phyloP scores from a whole-genome alignment of 1,284 basidiomycete genomes.

The Xerocomus amazonicus region DNA sequence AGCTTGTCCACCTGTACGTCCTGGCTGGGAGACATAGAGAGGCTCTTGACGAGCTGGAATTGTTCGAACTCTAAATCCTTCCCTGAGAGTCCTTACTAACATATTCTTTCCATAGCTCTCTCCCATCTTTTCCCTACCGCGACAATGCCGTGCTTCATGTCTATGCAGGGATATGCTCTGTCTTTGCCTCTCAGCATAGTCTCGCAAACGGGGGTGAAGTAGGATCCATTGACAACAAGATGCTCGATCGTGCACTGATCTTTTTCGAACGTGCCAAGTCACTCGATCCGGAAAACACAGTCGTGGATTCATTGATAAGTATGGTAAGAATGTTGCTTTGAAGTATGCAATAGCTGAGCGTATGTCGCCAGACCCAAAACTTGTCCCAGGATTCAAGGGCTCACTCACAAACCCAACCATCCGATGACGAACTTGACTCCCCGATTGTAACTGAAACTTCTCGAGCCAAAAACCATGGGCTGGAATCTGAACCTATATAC shows the following conservation, averaged over 20 bases:
- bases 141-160: conserved; percentile 75
- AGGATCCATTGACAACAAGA: conserved; percentile 21
- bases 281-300: conserved; percentile 56
- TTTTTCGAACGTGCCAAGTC: conserved; percentile 60
- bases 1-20: conserved; percentile 69
- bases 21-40: conserved; percentile 53
- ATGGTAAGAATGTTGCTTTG: conserved; percentile 37
- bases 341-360: conserved; percentile 3
- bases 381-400: conserved; percentile 14
- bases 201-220: conserved; percentile 3
- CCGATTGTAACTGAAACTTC: conserved; percentile 13
- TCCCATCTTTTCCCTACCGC: conserved; percentile 81
- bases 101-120: conserved; percentile 50
- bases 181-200: conserved; percentile 52
- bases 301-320: conserved; percentile 48
- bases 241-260: conserved; percentile 55
- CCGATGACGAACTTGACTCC: conserved; percentile 42
- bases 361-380: conserved; percentile 11
- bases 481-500: conserved; percentile 5
- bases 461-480: conserved; percentile 19
- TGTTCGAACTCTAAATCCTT: conserved; percentile 47
- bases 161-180: conserved; percentile 74
- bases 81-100: conserved; percentile 4
- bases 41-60: conserved; percentile 80
- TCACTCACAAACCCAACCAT: conserved; percentile 32